A percentile compares a stretch with the other conserved stretches of the same genome.
Evolutionary conservation across 2,329 filamentous ascomycete species (phyloP).

Genomic region (Akanthomyces uredinophilus): DNA sequence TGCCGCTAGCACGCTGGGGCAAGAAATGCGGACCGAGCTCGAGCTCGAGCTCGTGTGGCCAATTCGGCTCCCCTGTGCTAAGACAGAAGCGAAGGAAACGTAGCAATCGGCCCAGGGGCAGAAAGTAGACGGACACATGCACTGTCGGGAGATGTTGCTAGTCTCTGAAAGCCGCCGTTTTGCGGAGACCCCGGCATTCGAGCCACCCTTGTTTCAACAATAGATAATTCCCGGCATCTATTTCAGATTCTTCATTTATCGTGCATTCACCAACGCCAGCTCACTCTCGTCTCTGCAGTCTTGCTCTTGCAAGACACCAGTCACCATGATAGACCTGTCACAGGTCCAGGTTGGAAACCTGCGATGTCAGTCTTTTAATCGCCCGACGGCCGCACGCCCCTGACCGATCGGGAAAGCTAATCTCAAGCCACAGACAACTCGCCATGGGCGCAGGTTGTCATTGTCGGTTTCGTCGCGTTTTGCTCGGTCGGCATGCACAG

Average conservation of each 20-base stretch:
- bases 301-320: background rate
- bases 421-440: slow-evolving; percentile 11
- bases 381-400: background rate
- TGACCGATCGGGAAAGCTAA: background rate
- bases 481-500: slow-evolving; percentile 23
- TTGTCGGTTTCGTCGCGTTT: slow-evolving; percentile 21
- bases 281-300: background rate
- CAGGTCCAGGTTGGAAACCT: background rate
- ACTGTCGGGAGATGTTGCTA: background rate
- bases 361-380: background rate
- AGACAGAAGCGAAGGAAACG: background rate
- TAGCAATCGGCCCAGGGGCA: background rate
- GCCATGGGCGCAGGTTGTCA: slow-evolving; percentile 20
- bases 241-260: background rate
- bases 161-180: background rate
- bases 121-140: background rate
- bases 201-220: background rate
- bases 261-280: background rate
- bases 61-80: background rate
- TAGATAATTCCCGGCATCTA: background rate
- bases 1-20: background rate
- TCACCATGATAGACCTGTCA: background rate
- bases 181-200: background rate
- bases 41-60: background rate
- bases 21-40: background rate